Base-by-base conservation (phyloP, 768 basidiomycete genomes). In the Rhizopogon vinicolor region DNA sequence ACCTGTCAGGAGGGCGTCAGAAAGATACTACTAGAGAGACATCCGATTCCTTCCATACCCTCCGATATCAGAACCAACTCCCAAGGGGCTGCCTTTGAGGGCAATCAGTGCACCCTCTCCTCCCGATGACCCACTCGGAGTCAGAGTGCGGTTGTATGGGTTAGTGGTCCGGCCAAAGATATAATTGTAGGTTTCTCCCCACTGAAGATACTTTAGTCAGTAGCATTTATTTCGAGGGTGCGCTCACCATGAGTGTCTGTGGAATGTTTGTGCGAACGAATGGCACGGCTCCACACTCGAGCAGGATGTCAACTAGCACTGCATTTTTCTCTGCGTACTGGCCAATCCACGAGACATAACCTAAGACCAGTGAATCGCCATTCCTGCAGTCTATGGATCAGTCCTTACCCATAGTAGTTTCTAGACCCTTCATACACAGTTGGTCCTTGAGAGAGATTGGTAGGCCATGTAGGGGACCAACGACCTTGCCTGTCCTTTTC, bases 91-190 rank as follows among this genome's bases (percentile, higher is more conserved):
- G 31, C 31, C 31, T 31, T 9, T 31, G 5, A 31, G 31, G 18
- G 61, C 84, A 41, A 93, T 62, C 7, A 94, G 76, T 0, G 91
- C 89, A 40, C 87, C 88, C 72, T 94, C 93, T 33, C 92, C 92
- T 5, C 93, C 93, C 3, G 86, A 89, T 0, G 89, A 93, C 1
- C 92, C 93, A 12, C 91, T 91, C 5, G 75, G 72, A 5, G 87
- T 90, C 44, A 90, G 73, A 16, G 76, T 75, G 10, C 86, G 80
- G 65, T 93, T 91, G 64, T 77, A 74, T 0, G 91, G 91, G 62
- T 93, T 92, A 13, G 72, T 63, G 0, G 92, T 93, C 51, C 89
- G 76, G 2, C 91, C 91, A 61, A 87, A 93, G 29, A 92, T 75
- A 58, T 84, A 70, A 63, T 93, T 94, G 72, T 76, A 83, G 0